Conservation (phyloP, 768 basidiomycete genomes). For the Gymnopilus junonius region DNA sequence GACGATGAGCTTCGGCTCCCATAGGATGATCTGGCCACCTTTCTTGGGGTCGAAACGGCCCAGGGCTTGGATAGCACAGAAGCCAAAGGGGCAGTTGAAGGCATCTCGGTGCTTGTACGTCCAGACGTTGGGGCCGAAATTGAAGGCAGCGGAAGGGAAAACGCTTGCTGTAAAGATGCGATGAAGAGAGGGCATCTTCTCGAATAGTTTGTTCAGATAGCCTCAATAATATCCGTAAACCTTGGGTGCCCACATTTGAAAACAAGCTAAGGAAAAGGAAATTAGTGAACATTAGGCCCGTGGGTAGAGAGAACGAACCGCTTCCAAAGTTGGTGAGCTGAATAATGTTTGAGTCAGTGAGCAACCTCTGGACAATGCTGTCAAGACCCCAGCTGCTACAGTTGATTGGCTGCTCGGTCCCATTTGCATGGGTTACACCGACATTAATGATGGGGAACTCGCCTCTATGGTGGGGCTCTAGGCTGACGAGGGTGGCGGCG, state of each 20-base stretch:
- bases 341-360: not conserved
- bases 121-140: conserved; percentile 13
- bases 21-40: conserved; percentile 32
- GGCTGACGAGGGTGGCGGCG: not conserved
- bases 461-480: conserved; percentile 4
- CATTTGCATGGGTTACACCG: conserved; percentile 3
- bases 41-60: conserved; percentile 20
- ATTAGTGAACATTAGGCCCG: not conserved
- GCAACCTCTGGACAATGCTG: not conserved
- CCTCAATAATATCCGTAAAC: not conserved
- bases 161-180: conserved; percentile 2
- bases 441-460: conserved; percentile 8
- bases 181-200: not conserved
- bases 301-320: not conserved
- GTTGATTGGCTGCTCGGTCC: conserved; percentile 1
- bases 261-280: not conserved
- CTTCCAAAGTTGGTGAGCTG: conserved; percentile 4
- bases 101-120: conserved; percentile 8
- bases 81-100: conserved; percentile 10
- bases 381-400: not conserved
- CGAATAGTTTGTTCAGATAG: not conserved
- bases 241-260: not conserved
- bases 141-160: conserved; percentile 13
- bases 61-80: conserved; percentile 10
- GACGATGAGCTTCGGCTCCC: conserved; percentile 25